Base-by-base conservation (phyloP, 805 yeast genomes). In the Candida piceae region DNA sequence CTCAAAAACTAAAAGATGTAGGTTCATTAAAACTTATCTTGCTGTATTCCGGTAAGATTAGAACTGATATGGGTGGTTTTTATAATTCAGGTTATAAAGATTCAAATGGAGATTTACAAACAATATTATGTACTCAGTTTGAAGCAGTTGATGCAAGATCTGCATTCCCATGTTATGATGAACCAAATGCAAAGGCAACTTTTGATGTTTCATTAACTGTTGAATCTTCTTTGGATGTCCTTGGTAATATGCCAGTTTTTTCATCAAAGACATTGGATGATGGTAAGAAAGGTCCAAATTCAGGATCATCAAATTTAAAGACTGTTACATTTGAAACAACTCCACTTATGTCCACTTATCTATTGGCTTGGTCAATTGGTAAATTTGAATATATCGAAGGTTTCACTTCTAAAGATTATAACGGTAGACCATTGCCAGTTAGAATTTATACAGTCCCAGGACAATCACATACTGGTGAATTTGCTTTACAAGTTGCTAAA, bases 121-220 rank as follows among this genome's bases (percentile, higher is more conserved):
- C 50, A 32, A 67, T 73, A 64, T 58, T 71, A 9, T 64, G 74
- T 15, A 75, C 80, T 9, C 80, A 75, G 48, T 74, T 75, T 39
- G 80, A 75, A 54, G 74, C 80, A 17, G 70, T 77, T 3, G 79
- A 73, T 48, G 79, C 79, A 15, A 61, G 80, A 49, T 64, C 76
- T 38, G 75, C 78, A 6, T 74, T 75, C 50, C 80, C 80, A 7
- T 74, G 78, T 50, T 55, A 71, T 38, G 80, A 75, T 50, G 80
- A 75, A 50, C 80, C 80, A 3, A 66, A 63, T 36, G 53, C 70
- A 33, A 74, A 73, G 57, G 80, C 82, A 15, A 69, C 76, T 3
- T 72, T 83, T 54, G 55, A 62, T 22, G 70, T 84, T 22, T 63
- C 58, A 18, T 48, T 66, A 1, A 53, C 66, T 4, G 55, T 54